Evolutionary conservation across 768 basidiomycete genomes (phyloP).

Genomic region (Tulasnella sp.): DNA sequence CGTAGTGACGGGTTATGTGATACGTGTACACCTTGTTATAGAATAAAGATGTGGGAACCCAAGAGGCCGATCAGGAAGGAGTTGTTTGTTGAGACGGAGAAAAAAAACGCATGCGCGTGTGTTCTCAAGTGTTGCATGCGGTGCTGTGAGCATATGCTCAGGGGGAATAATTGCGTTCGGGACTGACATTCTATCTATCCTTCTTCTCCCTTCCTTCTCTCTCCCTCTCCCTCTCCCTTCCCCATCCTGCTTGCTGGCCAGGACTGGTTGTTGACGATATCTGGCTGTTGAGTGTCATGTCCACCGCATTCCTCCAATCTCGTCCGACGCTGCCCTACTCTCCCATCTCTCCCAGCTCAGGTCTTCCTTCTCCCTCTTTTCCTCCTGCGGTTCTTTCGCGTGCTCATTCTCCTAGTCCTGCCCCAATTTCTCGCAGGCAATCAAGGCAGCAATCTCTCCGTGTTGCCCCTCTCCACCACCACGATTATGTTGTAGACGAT

Average conservation of each 20-base stretch:
- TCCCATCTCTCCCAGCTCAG: not conserved
- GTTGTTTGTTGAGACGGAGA: too few species aligned
- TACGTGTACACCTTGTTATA: too few species aligned
- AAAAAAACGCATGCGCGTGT: not conserved
- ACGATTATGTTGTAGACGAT: conserved; percentile 33
- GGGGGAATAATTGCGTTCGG: not conserved
- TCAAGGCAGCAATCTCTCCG: conserved; percentile 17
- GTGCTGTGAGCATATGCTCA: not conserved
- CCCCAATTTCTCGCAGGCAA: conserved; percentile 13
- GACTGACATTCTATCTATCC: not conserved
- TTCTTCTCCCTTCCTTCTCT: conserved; percentile 22
- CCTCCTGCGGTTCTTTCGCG: conserved; percentile 10
- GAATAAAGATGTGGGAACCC: too few species aligned
- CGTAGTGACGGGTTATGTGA: too few species aligned
- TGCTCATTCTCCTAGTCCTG: not conserved
- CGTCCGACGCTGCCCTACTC: conserved; percentile 4
- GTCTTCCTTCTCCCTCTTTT: conserved; percentile 6
- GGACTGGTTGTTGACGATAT: not conserved
- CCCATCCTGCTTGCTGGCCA: not conserved
- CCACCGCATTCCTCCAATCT: conserved; percentile 1
- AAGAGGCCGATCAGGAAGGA: too few species aligned
- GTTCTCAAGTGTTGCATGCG: not conserved
- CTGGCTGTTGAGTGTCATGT: not conserved
- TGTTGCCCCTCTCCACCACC: conserved; percentile 2
- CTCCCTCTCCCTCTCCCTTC: conserved; percentile 25